A percentile compares a stretch with the other conserved stretches of the same genome.
Evolutionary conservation across 2,329 filamentous ascomycete genomes (phyloP).

Genomic region (Pestalotiopsis sp.): DNA sequence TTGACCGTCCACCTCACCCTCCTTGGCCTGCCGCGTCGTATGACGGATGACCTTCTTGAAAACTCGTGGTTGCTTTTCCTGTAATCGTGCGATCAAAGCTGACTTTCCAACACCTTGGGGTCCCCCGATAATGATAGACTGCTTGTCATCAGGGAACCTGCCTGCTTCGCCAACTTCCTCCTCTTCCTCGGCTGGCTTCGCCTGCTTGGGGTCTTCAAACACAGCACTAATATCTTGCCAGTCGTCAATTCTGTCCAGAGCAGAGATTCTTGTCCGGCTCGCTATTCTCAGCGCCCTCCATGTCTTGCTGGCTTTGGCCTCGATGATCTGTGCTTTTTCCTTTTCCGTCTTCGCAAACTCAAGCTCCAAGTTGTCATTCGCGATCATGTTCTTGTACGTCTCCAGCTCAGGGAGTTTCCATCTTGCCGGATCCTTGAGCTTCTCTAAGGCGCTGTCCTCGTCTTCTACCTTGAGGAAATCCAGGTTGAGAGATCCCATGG

Average conservation of each 20-base stretch:
- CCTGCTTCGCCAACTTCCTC: constrained; percentile 35
- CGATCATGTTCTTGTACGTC: constrained; percentile 72
- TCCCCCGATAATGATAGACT: constrained; percentile 69
- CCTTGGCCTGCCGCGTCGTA: constrained; percentile 52
- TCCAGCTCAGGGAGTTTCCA: constrained; percentile 71
- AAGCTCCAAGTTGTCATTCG: constrained; percentile 81
- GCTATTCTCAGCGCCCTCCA: constrained; percentile 89
- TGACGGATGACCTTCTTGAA: constrained; percentile 63
- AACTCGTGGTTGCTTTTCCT: constrained; percentile 64
- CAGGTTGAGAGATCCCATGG: constrained; percentile 74
- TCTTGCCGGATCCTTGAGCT: constrained; percentile 67
- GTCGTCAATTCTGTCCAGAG: constrained; percentile 88
- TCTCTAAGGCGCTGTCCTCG: constrained; percentile 63
- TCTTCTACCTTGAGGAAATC: constrained; percentile 75
- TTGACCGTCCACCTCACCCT: constrained; percentile 54
- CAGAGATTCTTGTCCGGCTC: constrained; percentile 69
- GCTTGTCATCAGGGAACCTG: constrained; percentile 46
- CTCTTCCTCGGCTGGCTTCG: constrained; percentile 34
- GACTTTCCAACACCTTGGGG: constrained; percentile 65
- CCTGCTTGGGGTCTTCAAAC: constrained; percentile 51
- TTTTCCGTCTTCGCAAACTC: constrained; percentile 73
- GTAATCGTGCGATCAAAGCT: constrained; percentile 63
- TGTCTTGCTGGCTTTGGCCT: constrained; percentile 82
- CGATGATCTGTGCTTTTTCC: constrained; percentile 57
- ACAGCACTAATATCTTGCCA: constrained; percentile 69